phyloP scores from a whole-genome alignment of 2,329 filamentous ascomycete species.

The Colletotrichum karsti region DNA sequence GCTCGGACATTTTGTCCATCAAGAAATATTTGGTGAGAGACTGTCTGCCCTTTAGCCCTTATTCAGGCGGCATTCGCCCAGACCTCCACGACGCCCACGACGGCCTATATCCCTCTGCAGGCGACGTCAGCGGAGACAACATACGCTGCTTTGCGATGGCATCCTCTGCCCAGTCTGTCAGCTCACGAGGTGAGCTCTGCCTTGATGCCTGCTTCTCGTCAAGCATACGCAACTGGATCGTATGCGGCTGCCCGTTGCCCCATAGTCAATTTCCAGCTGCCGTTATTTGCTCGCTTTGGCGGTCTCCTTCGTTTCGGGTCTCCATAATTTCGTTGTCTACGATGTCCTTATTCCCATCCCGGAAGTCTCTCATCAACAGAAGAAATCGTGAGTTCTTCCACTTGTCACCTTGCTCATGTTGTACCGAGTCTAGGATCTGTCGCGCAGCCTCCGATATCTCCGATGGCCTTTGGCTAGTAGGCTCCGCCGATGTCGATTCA shows the following conservation, averaged over 20 bases:
- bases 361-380: conserved; percentile 54
- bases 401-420: conserved; percentile 54
- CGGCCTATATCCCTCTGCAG: neutral
- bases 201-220: neutral
- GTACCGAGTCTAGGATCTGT: conserved; percentile 50
- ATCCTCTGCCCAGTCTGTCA: neutral
- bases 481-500: neutral
- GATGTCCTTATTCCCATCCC: conserved; percentile 54
- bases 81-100: neutral
- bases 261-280: neutral
- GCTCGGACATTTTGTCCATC: too few species aligned
- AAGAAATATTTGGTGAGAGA: too few species aligned
- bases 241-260: neutral
- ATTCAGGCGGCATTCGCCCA: neutral
- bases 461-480: neutral
- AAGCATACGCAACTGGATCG: neutral
- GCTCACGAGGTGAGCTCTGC: neutral
- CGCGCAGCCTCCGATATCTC: conserved; percentile 52
- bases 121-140: neutral
- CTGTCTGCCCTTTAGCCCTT: neutral
- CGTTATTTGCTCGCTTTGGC: neutral
- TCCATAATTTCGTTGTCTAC: conserved; percentile 49
- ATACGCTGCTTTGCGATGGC: neutral
- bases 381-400: conserved; percentile 57
- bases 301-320: conserved; percentile 24